Conservation (phyloP, 805 yeast genomes). For the Yueomyces sinensis region DNA sequence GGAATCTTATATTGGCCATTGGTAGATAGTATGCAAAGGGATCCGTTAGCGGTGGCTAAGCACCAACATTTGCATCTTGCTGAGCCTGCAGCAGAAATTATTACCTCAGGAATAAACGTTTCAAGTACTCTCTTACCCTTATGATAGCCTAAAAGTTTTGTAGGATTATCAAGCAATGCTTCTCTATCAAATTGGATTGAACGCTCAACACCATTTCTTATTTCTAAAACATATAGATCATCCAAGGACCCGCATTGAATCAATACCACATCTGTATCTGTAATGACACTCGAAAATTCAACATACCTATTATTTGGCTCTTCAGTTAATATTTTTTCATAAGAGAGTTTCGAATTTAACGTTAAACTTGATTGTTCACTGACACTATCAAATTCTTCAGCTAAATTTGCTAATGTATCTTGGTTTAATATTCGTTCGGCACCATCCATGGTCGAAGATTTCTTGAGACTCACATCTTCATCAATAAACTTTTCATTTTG, state of each 20-base stretch:
- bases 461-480: no score
- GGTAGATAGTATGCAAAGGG: slow-evolving; percentile 21
- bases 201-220: slow-evolving; percentile 25
- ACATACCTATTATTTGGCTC: slow-evolving; percentile 19
- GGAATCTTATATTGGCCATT: slow-evolving; percentile 26
- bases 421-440: not conserved
- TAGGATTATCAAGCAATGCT: slow-evolving; percentile 26
- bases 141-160: slow-evolving; percentile 26
- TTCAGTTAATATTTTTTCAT: slow-evolving; percentile 19
- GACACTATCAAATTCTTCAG: slow-evolving; percentile 29
- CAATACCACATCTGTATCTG: slow-evolving; percentile 20
- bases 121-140: slow-evolving; percentile 28
- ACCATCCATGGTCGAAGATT: slow-evolving; percentile 22
- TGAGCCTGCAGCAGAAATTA: slow-evolving; percentile 31
- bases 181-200: slow-evolving; percentile 23
- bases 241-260: slow-evolving; percentile 22
- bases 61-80: slow-evolving; percentile 33
- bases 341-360: slow-evolving; percentile 15
- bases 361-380: slow-evolving; percentile 12
- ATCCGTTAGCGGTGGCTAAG: slow-evolving; percentile 30
- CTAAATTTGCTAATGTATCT: slow-evolving; percentile 30
- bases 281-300: slow-evolving; percentile 14
- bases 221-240: slow-evolving; percentile 19
- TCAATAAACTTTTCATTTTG: slow-evolving; percentile 4
- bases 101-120: slow-evolving; percentile 28